These are phyloP conservation scores for Zygoascus flipseniorum DNA, from an alignment of 805 yeast genomes.

Conservation along the genomic window DNA sequence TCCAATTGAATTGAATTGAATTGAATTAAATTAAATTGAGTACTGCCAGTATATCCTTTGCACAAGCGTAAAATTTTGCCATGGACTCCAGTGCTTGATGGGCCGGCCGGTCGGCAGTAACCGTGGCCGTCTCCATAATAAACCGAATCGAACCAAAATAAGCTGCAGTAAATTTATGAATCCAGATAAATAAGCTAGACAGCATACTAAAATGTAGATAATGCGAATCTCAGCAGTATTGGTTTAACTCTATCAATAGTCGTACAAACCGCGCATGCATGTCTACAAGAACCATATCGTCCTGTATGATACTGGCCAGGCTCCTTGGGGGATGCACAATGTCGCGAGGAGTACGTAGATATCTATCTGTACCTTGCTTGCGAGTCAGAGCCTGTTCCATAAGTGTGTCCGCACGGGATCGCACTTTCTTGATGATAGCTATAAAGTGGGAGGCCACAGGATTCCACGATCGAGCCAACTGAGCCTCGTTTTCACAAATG, in stretches of 20 bases:
- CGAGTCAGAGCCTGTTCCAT: not conserved
- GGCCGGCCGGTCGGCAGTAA: no score
- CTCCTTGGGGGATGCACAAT: slow-evolving; percentile 8
- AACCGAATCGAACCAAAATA: no score
- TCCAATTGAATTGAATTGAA: no score
- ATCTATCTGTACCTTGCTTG: slow-evolving; percentile 2
- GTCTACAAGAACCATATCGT: slow-evolving; percentile 14
- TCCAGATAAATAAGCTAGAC: no score
- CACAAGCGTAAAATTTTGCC: no score
- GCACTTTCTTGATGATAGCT: slow-evolving; percentile 13
- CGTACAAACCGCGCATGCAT: slow-evolving; percentile 11
- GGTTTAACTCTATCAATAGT: not conserved
- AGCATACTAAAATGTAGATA: no score
- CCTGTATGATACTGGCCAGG: slow-evolving; percentile 13
- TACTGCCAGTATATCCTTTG: no score
- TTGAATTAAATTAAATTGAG: no score
- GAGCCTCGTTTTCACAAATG: slow-evolving; percentile 17
- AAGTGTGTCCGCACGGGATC: slow-evolving; percentile 8
- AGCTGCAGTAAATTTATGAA: no score
- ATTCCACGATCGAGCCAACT: slow-evolving; percentile 15
- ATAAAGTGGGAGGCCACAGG: slow-evolving; percentile 15
- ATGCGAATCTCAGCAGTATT: not conserved
- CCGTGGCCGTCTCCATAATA: no score
- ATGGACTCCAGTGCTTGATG: no score
- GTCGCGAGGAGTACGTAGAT: slow-evolving; percentile 12